phyloP scores from a whole-genome alignment of 805 yeast species.

The Ogataea glucozyma region DNA sequence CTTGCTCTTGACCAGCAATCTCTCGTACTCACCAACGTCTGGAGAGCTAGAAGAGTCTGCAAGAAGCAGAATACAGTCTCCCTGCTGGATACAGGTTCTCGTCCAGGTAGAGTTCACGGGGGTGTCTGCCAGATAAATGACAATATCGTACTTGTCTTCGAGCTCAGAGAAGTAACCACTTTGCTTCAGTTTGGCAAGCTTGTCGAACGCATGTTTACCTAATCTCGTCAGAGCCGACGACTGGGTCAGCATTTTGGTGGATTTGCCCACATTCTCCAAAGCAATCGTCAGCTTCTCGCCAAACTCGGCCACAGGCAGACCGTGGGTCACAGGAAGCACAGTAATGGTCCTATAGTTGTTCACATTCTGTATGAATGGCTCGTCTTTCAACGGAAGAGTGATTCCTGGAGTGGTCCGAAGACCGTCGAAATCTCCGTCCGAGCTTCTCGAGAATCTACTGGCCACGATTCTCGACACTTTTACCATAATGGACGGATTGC shows the following conservation, averaged over 20 bases:
- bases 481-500: constrained; percentile 87
- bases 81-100: constrained; percentile 87
- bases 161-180: constrained; percentile 88
- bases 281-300: constrained; percentile 74
- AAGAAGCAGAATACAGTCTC: constrained; percentile 85
- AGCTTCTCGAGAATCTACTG: constrained; percentile 37
- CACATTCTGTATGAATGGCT: constrained; percentile 35
- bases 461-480: constrained; percentile 89
- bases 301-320: constrained; percentile 85
- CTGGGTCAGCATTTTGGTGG: constrained; percentile 80
- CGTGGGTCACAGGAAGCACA: constrained; percentile 73
- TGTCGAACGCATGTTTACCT: constrained; percentile 93
- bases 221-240: constrained; percentile 75
- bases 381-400: constrained; percentile 36
- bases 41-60: constrained; percentile 82
- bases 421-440: constrained; percentile 16
- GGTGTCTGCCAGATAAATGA: constrained; percentile 87
- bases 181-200: constrained; percentile 77
- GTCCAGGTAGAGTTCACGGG: constrained; percentile 86
- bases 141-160: constrained; percentile 86
- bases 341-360: constrained; percentile 79
- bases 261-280: constrained; percentile 66
- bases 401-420: constrained; percentile 25
- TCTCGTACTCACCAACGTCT: constrained; percentile 82
- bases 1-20: constrained; percentile 67